Base-by-base conservation (phyloP, 352 stramenopile genomes). In the Phytophthora melonis region DNA sequence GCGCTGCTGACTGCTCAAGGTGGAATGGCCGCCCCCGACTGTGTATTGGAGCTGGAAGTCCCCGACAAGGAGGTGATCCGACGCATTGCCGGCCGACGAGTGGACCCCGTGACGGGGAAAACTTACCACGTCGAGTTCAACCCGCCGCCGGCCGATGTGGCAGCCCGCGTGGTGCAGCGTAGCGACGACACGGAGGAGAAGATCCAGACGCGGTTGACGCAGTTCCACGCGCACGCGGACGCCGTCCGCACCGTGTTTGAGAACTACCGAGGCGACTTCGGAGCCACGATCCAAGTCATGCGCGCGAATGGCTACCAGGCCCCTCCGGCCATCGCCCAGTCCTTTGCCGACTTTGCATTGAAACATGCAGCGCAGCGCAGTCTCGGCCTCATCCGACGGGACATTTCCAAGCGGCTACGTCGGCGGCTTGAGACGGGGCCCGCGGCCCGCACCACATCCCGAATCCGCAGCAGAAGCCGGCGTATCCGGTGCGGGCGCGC, bases 61-160 rank as follows among this genome's bases (percentile, higher is more conserved):
- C 95, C 96, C 0, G 97, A 99, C 72, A 84, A 94, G 6, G 92
- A 99, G 56, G 89, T 99, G 2, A 88, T 98, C 65, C 89, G 97
- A 68, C 93, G 97, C 36, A 99, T 99, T 78, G 98, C 94, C 13
- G 97, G 97, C 61, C 89, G 97, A 16, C 97, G 97, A 56, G 97
- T 99, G 34, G 96, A 99, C 75, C 93, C 93, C 19, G 79, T 79
- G 5, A 98, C 86, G 5, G 95, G 96, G 59, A 94, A 95, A 67
- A 98, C 92, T 3, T 99, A 99, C 83, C 97, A 99, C 75, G 80
- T 99, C 13, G 96, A 97, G 69, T 99, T 98, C 80, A 98, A 98
- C 65, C 95, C 96, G 19, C 97, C 97, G 8, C 81, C 85, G 1
- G 50, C 52, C 6, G 88, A 88, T n/a, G 79, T 87, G 34, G 80